Percentiles rank a stretch among this genome's conserved stretches.
Evolutionary conservation across 192 early-diverging fungal genomes (phyloP).

Genomic region (Coemansia sp.): DNA sequence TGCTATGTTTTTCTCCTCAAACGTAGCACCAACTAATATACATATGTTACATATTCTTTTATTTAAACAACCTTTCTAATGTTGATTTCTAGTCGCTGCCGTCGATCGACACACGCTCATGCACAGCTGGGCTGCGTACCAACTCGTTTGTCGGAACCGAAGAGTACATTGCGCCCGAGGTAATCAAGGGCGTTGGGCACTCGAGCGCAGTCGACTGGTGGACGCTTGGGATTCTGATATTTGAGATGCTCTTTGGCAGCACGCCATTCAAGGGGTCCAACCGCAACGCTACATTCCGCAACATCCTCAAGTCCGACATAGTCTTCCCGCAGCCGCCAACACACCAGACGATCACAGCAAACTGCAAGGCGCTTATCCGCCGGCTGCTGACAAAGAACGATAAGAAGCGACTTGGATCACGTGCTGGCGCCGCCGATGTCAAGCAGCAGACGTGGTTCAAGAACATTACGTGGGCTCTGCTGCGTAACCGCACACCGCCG

Average conservation of each 20-base stretch:
- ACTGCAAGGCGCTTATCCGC: constrained; percentile 74
- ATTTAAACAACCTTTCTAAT: not conserved
- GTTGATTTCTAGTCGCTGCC: constrained; percentile 55
- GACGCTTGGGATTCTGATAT: constrained; percentile 96
- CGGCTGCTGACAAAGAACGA: constrained; percentile 91
- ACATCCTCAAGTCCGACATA: constrained; percentile 81
- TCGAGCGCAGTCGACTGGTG: constrained; percentile 97
- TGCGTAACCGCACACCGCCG: constrained; percentile 82
- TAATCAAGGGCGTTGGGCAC: constrained; percentile 94
- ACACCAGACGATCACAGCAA: constrained; percentile 52
- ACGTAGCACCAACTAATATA: not conserved
- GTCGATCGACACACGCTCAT: constrained; percentile 83
- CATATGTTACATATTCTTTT: not conserved
- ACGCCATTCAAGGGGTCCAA: constrained; percentile 97
- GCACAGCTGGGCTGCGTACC: constrained; percentile 83
- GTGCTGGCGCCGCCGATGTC: constrained; percentile 89
- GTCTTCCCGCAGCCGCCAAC: constrained; percentile 66
- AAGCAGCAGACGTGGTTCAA: constrained; percentile 93
- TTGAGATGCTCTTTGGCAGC: constrained; percentile 95
- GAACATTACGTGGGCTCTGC: constrained; percentile 86
- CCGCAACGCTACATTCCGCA: constrained; percentile 85
- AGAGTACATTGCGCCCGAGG: constrained; percentile 99
- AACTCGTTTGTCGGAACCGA: constrained; percentile 99
- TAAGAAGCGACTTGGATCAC: constrained; percentile 78
- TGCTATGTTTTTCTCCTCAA: not conserved